Base-by-base conservation (phyloP, 345 rosid species). In the Salix suchowensis region DNA sequence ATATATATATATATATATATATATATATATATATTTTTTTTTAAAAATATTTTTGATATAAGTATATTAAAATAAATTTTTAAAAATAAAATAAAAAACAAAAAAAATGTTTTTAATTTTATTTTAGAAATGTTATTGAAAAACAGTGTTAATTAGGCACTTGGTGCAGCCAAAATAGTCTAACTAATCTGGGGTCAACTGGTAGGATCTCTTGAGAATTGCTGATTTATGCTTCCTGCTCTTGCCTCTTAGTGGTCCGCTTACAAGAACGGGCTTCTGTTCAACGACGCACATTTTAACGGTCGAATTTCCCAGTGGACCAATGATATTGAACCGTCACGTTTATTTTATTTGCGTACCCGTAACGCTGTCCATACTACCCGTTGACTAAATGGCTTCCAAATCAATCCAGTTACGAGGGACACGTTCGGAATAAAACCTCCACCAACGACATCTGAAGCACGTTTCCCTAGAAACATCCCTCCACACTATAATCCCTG, bases 401-500 rank as follows among this genome's bases (percentile, higher is more conserved):
- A 50, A 50, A 42, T 50, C 68, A 10, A 74, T 44, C 36, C 21
- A 55, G 28, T 28, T 40, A n/a, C n/a, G 32, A 30, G 37, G 76
- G 76, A 34, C 68, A 78, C 73, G 68, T 58, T 66, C n/a, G 48
- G 28, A 48, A 46, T 30, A 52, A 52, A 67, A 55, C 18, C 76
- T 30, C 19, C 44, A 67, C 60, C 71, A 80, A 71, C 18, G 82
- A 85, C 88, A 78, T 68, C 70, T 72, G 79, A 30, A 14, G 84
- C 80, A 74, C 83, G 66, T 67, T 81, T 32, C 32, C 74, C 74
- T 48, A 73, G 19, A 44, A 44, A 32, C 66, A 73, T 24, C 15
- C 18, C 65, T 30, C 13, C 66, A 5, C 70, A 66, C 50, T 44
- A 34, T 32, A 1, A 48, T 34, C 65, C 76, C 72, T 64, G 76